Evolutionary conservation across 176 grass and related monocot genomes (phyloP), one percentile per base, ranked within the genome.

Genomic region (Raddia distichophylla): DNA sequence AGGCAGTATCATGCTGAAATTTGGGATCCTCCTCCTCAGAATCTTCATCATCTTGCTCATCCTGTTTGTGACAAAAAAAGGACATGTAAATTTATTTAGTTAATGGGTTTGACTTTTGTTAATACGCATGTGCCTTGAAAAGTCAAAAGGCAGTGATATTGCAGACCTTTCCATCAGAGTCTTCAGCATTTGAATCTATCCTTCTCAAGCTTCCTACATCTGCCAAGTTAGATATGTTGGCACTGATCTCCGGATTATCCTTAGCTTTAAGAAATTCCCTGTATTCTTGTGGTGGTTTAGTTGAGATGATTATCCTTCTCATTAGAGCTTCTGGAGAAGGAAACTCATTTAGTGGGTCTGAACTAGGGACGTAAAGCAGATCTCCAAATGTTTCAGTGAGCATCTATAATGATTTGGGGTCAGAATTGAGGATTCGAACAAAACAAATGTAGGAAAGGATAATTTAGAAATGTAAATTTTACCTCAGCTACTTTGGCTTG

Each of bases 401-500:
- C 94, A 97, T 91, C 94, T 97, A 72, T 51, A 55, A 73, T 32
- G 74, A 58, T 34, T 76, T 74, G 12, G 80, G 77, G 57, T 80
- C 52, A 85, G 76, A 55, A 73, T 12, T 40, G n/a, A 78, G 42
- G 53, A 73, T 78, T 34, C 57, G 19, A 35, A 67, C 15, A 63
- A n/a, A 67, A 75, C 34, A 48, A 27, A 17, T 74, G 11, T n/a
- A 73, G 58, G 3, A 15, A 82, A 43, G 35, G 50, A 9, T 67
- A 53, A 27, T 35, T 34, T 32, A 77, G 34, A 37, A 77, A 83
- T 55, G 50, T 64, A 82, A 82, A 64, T 27, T 83, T 82, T 61
- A 98, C 95, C 90, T 89, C 71, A 33, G 95, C 90, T 72, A 93
- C 95, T 98, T 98, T 94, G 64, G 92, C 90, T 84, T 98, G 95